Conservation (phyloP, 1,139 yeast genomes). For the Candida neerlandica region DNA sequence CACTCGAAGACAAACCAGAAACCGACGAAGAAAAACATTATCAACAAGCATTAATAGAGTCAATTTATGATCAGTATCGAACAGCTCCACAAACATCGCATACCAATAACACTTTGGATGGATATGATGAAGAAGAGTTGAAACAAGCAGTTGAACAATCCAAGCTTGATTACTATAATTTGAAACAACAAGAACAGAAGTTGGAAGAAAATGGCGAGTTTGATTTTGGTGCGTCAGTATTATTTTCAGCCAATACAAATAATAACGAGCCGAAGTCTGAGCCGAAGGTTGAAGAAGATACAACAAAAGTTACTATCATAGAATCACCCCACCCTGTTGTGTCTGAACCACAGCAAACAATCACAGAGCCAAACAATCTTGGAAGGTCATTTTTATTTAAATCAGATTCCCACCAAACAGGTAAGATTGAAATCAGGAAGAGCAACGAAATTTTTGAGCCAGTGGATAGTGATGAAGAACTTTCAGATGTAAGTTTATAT, state of each 20-base stretch:
- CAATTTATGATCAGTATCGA: constrained; percentile 36
- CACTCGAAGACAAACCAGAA: constrained; percentile 28
- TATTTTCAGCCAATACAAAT: constrained; percentile 12
- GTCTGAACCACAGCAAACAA: not conserved
- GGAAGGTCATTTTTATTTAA: constrained; percentile 15
- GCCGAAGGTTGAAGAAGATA: not conserved
- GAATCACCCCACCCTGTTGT: not conserved
- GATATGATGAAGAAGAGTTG: constrained; percentile 37
- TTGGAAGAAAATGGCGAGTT: constrained; percentile 11
- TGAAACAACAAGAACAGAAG: constrained; percentile 23
- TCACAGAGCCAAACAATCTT: constrained; percentile 1
- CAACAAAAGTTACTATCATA: not conserved
- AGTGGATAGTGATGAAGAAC: constrained; percentile 15
- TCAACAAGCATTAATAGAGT: constrained; percentile 38
- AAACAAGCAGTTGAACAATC: constrained; percentile 51
- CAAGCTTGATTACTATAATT: constrained; percentile 32
- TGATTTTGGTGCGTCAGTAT: constrained; percentile 17
- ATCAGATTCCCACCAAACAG: constrained; percentile 11
- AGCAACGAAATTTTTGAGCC: constrained; percentile 12
- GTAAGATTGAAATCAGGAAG: constrained; percentile 7
- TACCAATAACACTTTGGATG: constrained; percentile 10
- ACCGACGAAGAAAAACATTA: constrained; percentile 32
- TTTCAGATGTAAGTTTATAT: not conserved
- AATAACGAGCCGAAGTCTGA: not conserved
- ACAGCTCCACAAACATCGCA: not conserved